These are phyloP conservation scores for Acacia confusa DNA, from an alignment of 306 rosid species.

Conservation along the genomic window DNA sequence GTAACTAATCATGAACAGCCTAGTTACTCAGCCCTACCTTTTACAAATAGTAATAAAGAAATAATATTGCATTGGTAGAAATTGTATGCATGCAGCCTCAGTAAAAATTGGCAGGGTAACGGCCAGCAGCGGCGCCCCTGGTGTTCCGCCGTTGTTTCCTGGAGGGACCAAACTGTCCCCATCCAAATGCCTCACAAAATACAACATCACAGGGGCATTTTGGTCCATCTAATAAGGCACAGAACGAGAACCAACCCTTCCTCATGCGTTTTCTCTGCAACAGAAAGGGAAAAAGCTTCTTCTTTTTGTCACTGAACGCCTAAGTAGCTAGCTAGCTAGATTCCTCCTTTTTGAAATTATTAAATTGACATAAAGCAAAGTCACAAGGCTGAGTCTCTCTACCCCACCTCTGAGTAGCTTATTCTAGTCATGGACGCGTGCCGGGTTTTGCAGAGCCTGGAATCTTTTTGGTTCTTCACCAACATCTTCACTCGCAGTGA, in stretches of 20 bases:
- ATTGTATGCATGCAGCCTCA: not conserved
- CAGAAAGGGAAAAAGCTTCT: not conserved
- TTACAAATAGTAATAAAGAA: not conserved
- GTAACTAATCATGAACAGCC: no score
- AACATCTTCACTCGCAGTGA: constrained; percentile 33
- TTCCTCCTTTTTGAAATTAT: not conserved
- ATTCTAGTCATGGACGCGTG: constrained; percentile 41
- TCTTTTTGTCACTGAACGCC: not conserved
- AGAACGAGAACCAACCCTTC: not conserved
- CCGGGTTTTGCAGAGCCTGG: constrained; percentile 44
- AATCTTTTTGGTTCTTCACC: constrained; percentile 71
- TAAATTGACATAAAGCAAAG: not conserved
- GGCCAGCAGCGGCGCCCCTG: not conserved
- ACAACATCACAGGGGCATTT: not conserved
- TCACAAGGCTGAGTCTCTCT: not conserved
- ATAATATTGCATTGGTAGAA: not conserved
- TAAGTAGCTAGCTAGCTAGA: not conserved
- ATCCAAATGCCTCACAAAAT: not conserved
- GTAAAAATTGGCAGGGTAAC: not conserved
- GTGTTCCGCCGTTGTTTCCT: constrained; percentile 5
- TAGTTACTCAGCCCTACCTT: no score
- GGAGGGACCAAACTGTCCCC: not conserved
- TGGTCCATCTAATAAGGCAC: not conserved
- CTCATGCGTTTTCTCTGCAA: not conserved
- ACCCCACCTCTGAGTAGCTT: not conserved